Conservation (phyloP, 345 rosid species). For the Corchorus capsularis region DNA sequence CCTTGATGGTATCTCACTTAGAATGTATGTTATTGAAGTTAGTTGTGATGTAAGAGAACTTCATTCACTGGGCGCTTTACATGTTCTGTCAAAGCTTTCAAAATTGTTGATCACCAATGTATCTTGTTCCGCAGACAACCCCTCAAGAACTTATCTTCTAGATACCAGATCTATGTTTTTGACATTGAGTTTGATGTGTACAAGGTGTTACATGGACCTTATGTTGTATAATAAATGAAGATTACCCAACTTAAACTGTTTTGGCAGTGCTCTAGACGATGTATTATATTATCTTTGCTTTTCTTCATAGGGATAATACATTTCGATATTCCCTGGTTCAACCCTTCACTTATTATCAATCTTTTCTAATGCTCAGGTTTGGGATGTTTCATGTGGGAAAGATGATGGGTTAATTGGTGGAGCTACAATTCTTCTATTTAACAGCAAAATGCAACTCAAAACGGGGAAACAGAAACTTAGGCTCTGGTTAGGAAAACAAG, state of each 20-base stretch:
- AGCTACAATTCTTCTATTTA: constrained; percentile 87
- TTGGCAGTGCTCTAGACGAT: not conserved
- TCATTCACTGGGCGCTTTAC: not conserved
- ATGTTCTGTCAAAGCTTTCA: not conserved
- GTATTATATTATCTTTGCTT: not conserved
- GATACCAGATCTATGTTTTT: not conserved
- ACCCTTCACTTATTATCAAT: constrained; percentile 10
- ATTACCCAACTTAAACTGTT: too few relatives aligned
- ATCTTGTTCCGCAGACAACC: not conserved
- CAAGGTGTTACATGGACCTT: not conserved
- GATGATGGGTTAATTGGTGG: constrained; percentile 91
- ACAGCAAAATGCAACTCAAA: constrained; percentile 84
- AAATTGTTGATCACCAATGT: not conserved
- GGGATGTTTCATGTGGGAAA: constrained; percentile 91
- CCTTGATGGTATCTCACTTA: not conserved
- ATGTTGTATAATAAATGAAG: too few relatives aligned
- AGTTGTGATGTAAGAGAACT: not conserved
- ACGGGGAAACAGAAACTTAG: constrained; percentile 96
- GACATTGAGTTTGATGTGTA: not conserved
- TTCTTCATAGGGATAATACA: not conserved
- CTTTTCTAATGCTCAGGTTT: constrained; percentile 52
- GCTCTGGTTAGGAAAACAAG: constrained; percentile 88
- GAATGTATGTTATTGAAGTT: not conserved
- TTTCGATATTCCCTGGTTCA: not conserved
- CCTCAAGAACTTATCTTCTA: not conserved